Base-by-base conservation (phyloP, 176 grass and related monocot species). In the Thalia dealbata region DNA sequence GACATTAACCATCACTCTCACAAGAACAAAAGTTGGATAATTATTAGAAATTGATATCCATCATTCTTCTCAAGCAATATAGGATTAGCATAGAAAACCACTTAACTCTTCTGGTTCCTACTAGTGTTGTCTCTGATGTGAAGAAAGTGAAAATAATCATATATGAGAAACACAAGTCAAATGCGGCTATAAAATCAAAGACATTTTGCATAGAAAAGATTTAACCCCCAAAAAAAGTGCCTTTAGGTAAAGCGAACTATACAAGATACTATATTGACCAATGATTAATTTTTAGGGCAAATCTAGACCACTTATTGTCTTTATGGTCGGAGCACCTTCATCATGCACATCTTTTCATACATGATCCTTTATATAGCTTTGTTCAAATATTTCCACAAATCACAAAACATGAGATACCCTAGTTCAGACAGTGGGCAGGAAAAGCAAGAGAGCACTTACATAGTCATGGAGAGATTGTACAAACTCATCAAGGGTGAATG, bases 391-490 rank as follows among this genome's bases (percentile, higher is more conserved):
- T 48, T 48, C 6, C 45, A 48, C 45, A 13, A 48, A 10, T 38
- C 32, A 38, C 32, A 38, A 38, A 38, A 38, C 32, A n/a, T 44
- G 42, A 44, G 42, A 44, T 48, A 61, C 24, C 32, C 12, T 15
- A 70, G 25, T 54, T 30, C 7, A 21, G 24, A 52, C 15, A 32
- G 30, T 32, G 63, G 16, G 12, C 14, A 30, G 25, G 0, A 7
- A 48, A 29, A 30, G 50, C 18, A 52, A 81, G 70, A 79, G 59
- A 83, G 65, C 69, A 83, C 85, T 92, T 86, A 99, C 95, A 84
- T 86, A 99, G 88, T 99, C 95, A 86, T 99, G 90, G 82, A 99
- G 90, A 82, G 85, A 87, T 77, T 99, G 95, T 74, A 91, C 71
- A 79, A 99, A 93, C 81, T 99, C 95, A 64, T 99, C 90, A 82